Percentiles rank a stretch among this genome's conserved stretches.
Evolutionary conservation across 306 rosid species (phyloP).

Genomic region (Calophaca sinica): DNA sequence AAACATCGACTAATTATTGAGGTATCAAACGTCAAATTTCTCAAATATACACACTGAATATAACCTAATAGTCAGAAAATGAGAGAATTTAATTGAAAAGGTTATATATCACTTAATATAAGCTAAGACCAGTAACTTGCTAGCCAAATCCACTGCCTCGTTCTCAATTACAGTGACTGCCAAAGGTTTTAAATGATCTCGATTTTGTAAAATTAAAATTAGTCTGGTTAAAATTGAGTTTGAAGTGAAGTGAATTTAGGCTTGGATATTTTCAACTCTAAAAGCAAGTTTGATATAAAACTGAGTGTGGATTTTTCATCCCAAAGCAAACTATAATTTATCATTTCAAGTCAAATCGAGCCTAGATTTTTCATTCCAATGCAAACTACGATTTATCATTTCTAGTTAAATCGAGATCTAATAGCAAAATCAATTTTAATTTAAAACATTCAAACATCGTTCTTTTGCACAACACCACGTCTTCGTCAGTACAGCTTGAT

Average conservation of each 20-base stretch:
- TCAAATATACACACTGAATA: conserved; percentile 14
- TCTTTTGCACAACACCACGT: background rate
- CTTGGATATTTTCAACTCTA: background rate
- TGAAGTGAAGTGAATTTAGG: background rate
- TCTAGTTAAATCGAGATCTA: background rate
- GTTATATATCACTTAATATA: background rate
- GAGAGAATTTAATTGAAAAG: background rate
- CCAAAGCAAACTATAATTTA: background rate
- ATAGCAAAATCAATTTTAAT: background rate
- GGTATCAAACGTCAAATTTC: conserved; percentile 1
- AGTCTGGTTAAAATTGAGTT: too few species aligned
- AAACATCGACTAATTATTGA: background rate
- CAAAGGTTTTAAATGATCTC: background rate
- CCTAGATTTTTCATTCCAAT: background rate
- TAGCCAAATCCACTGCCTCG: conserved; percentile 5
- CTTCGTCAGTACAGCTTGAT: background rate
- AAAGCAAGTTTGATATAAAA: background rate
- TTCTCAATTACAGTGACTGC: conserved; percentile 22
- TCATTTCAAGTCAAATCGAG: background rate
- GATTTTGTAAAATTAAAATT: background rate
- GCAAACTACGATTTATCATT: background rate
- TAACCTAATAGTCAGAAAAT: background rate
- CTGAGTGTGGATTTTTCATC: background rate
- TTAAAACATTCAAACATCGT: background rate
- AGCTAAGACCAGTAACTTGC: conserved; percentile 23